Evolutionary conservation across 2,329 filamentous ascomycete genomes (phyloP), one percentile per base, ranked within the genome.

Genomic region (Ilyonectria sp.): DNA sequence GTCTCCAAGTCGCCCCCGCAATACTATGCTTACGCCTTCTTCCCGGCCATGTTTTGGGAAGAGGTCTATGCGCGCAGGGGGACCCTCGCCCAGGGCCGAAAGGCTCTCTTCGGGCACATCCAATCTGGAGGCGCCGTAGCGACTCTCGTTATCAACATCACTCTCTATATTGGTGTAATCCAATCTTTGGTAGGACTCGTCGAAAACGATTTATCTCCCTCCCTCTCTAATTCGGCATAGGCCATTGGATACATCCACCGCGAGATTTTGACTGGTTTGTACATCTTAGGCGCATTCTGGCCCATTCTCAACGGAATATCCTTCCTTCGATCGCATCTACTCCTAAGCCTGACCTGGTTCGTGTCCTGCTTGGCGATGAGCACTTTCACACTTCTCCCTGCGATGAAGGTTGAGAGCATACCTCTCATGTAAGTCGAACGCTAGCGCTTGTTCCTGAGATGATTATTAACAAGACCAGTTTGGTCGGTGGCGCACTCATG

Each of bases 21-120:
- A 2, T 99, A 99, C 80, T 99, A 98, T 76, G 89, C 90, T 2
- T 99, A 99, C 79, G 93, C 92, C 1, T 89, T 97, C 74, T 99
- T 99, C 80, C 96, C 96, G 0, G 91, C 97, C 2, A 88, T 94
- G 64, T 98, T 99, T 83, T 99, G 96, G 96, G 95, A 98, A 80
- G 95, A 98, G 76, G 93, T 98, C 0, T 95, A 92, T 80, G 93
- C 93, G 3, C 90, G 93, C 31, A 88, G 94, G 63, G 85, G 87
- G 52, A 93, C 93, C 47, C 80, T 98, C 13, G 76, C 82, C 6
- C 87, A 90, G 69, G 95, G 94, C 3, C 86, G 87, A 58, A 87
- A 86, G 69, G 86, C 89, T 56, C 83, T 98, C 9, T 91, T 97
- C 71, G 86, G 89, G 1, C 87, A 95, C 71, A 82, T 95, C 47